Evolutionary conservation across 2,329 filamentous ascomycete species (phyloP), one percentile per base, ranked within the genome.

Genomic region (Lecanicillium sp.): DNA sequence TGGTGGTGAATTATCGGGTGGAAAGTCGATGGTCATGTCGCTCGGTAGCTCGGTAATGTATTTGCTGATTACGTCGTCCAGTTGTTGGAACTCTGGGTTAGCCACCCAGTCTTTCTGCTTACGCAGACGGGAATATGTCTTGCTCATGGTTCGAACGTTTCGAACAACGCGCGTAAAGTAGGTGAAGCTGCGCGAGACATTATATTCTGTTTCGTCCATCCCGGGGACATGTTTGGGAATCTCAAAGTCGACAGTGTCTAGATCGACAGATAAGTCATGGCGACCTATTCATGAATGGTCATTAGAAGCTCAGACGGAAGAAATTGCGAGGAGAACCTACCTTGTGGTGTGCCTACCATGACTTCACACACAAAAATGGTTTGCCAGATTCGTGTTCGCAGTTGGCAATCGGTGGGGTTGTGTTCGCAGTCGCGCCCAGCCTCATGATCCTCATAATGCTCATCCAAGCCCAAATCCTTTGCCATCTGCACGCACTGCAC

Each of bases 311-410:
- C 16, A 28, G 3, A 32, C 11, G 19, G 8, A 5, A 8, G 15
- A 29, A 6, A 6, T 14, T 2, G 22, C 22, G 6, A 37, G 4
- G 6, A 20, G 18, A 31, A 50, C 49, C 16, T 30, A 87, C 89
- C 90, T 78, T 96, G 89, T 3, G 90, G 86, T 15, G 84, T 88
- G 40, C 90, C 90, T 50, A 95, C 81, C 85, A 96, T 94, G 30
- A 89, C 73, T 61, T 96, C 90, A 45, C 87, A 82, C 16, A 86
- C 70, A 54, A 94, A 84, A 9, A 94, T 74, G 2, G 80, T 82
- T 57, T 95, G 89, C 90, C 90, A 96, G 22, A 95, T 77, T 33
- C 90, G 75, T 13, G 80, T 94, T 54, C 88, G 89, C 18, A 88
- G 77, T 42, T 85, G 70, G 55, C 90, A 96, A 36, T 96, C 90